Evolutionary conservation across 2,329 filamentous ascomycete genomes (phyloP), one percentile per base, ranked within the genome.

Genomic region (Alternaria infectoria): DNA sequence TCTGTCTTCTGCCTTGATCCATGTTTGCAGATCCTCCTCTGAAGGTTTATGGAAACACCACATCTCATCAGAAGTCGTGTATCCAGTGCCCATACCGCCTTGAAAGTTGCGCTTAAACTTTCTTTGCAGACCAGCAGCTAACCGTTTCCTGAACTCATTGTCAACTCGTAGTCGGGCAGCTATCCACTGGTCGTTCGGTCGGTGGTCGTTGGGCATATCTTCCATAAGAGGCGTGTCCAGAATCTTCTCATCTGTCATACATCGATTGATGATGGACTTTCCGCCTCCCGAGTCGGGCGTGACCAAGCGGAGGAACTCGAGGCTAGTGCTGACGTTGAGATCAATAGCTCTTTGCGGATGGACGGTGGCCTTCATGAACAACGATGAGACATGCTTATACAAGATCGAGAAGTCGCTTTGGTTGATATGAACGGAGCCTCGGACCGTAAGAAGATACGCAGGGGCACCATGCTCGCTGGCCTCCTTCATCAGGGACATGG

Each of bases 401-500:
- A 91, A 78, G 2, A 91, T 79, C 2, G 87, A 86, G 71, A 91
- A 91, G 77, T 91, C 89, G 2, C 86, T 88, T 73, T 91, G 89
- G 6, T 86, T 87, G 28, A 91, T 81, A 72, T 91, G 89, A 2
- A 90, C 86, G 1, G 88, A 89, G 25, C 89, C 89, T 40, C 83
- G 78, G 6, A 85, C 78, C 0, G 83, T 85, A 51, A 83, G 73
- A 1, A 84, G 75, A 73, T 82, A 85, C 7, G 82, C 76, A 10
- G 83, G 83, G 7, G 77, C 78, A 11, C 82, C 82, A 9, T 83
- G 80, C 10, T 82, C 81, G 43, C 80, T 82, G 2, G 83, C 86
- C 76, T 91, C 88, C 23, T 84, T 79, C 73, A 88, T 86, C 15
- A 91, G 80, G 0, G 82, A 80, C 65, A 85, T 82, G 10, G 90